Base-by-base conservation (phyloP, 2,329 filamentous ascomycete genomes). In the Diaporthe sp. region DNA sequence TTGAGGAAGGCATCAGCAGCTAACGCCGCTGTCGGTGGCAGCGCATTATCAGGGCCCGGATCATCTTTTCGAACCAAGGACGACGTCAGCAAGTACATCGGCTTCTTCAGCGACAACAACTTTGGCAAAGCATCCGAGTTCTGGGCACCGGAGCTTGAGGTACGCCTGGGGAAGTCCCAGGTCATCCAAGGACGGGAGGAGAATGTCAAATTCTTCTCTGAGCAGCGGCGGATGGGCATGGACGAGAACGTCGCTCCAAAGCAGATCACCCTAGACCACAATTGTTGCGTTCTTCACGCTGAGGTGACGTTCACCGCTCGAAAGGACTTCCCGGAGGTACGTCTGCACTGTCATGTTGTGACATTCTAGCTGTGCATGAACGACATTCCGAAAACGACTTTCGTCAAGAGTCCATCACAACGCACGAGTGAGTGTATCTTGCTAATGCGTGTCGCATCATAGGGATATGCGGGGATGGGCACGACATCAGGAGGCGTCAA, bases 61-160 rank as follows among this genome's bases (percentile, higher is more conserved):
- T n/a, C 40, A 25, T 50, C 42, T 2, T 66, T 66, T 38, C 28
- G 19, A n/a, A 66, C 40, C 19, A 66, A 50, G 28, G 60, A 66
- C 5, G 60, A 66, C 42, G 42, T 66, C 19, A 50, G 19, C 12
- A n/a, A 19, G 7, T 66, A 66, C 22, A n/a, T 66, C 28, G 28
- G 42, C 28, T 35, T 66, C 60, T 66, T 66, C 19, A 66, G 60
- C 42, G 15, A 42, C 40, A 66, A 66, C 60, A 3, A 66, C 55
- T 66, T 66, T 35, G 60, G 6, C 40, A 47, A 47, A n/a, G 60
- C 60, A 66, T 66, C 60, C 60, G 60, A 66, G 25, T 66, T 66
- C 60, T 66, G 60, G 60, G 60, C 42, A 2, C 25, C 40, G 12
- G 60, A 66, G 2, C 60, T 66, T 22, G 60, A 50, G 28, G 40